Percentiles rank a stretch among this genome's conserved stretches.
Conservation (phyloP, 495 filamentous ascomycete species). For the Diplogelasinospora grovesii region DNA sequence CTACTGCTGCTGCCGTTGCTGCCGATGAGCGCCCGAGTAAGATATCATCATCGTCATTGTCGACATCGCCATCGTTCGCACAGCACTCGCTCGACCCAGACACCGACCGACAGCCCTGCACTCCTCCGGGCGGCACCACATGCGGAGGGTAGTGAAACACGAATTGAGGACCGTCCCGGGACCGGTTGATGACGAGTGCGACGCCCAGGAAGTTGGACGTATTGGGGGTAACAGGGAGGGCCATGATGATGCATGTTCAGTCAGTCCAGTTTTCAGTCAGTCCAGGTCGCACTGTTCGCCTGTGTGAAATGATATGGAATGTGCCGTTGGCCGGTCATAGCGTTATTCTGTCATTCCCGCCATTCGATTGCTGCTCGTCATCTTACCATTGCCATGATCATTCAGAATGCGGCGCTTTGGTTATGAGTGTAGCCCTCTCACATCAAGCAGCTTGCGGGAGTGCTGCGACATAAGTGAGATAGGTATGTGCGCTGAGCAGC, state of each 20-base stretch:
- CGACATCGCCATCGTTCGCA: constrained; percentile 39
- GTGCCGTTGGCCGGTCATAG: background rate
- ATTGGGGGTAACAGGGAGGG: constrained; percentile 39
- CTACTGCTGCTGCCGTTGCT: constrained; percentile 17
- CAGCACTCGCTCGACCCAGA: constrained; percentile 27
- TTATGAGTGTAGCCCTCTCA: too few relatives aligned
- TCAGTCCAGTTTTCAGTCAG: background rate
- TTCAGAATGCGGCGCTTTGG: too few relatives aligned
- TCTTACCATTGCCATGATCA: too few relatives aligned
- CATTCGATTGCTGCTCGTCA: too few relatives aligned
- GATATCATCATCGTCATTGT: constrained; percentile 40
- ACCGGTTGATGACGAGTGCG: constrained; percentile 74
- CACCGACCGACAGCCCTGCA: constrained; percentile 15
- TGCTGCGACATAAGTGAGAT: too few relatives aligned
- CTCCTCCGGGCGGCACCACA: constrained; percentile 24
- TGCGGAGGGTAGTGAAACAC: constrained; percentile 83
- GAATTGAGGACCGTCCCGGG: constrained; percentile 72
- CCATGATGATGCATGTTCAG: constrained; percentile 33
- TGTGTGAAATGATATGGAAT: background rate
- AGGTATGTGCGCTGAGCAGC: too few relatives aligned
- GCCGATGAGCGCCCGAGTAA: constrained; percentile 27
- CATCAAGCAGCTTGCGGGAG: too few relatives aligned
- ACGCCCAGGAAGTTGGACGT: constrained; percentile 59
- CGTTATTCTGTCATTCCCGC: too few relatives aligned
- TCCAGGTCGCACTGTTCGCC: background rate